Evolutionary conservation across 2,329 filamentous ascomycete genomes (phyloP), one percentile per base, ranked within the genome.

Genomic region (Byssothecium circinans): DNA sequence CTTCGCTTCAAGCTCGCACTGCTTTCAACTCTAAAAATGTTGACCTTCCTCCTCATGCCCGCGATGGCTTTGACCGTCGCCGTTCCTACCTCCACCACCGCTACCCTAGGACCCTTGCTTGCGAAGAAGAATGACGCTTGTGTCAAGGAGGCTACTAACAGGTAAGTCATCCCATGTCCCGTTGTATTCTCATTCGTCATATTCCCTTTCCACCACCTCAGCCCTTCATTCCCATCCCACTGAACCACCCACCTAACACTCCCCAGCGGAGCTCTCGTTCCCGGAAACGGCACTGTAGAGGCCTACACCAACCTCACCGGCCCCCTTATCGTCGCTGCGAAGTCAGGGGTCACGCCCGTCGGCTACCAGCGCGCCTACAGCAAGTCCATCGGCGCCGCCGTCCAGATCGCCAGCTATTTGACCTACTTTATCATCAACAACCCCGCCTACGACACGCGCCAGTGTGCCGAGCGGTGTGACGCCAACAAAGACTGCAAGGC

Each of bases 291-390:
- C 18, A 20, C 25, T 8, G 4, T 33, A n/a, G 39, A 19, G 14
- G 43, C 25, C 8, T 62, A 60, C 37, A 34, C 46, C 20, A 41
- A 38, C 18, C 41, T 36, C 11, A 8, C 22, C 7, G 32, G 33
- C 45, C 4, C 14, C 17, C 18, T 34, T 42, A 12, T 56, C 59
- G 3, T 47, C 17, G 5, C 18, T n/a, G 25, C 39, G 10, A 29
- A 8, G 11, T 12, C n/a, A 8, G 61, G 55, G 3, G 12, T 38
- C 4, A 52, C 52, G 2, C 61, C 60, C 4, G 10, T 41, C 15
- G 52, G 53, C 35, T 65, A 64, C 45, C 47, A 20, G 4, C 22
- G 32, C 7, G 36, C 45, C 27, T 65, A 57, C 45, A 41, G n/a
- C 32, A 57, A 60, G 33, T 43, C 53, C 11, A 33, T 54, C 19